phyloP scores from a whole-genome alignment of 2,329 filamentous ascomycete genomes.

The Fusarium sp. region DNA sequence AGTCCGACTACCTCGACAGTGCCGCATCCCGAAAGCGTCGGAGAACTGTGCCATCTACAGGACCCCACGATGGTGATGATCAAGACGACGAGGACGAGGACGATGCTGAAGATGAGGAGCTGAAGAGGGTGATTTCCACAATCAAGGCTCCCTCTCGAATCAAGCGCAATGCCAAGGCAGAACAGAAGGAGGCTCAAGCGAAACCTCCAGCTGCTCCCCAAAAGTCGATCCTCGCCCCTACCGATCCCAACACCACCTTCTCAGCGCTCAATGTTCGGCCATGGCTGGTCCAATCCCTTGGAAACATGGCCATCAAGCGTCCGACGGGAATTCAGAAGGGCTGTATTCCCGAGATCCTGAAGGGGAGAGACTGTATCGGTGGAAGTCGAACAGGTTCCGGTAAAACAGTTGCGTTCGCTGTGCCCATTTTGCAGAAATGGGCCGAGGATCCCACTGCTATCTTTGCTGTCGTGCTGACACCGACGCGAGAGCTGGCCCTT shows the following conservation, averaged over 20 bases:
- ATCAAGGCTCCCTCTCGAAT: constrained; percentile 67
- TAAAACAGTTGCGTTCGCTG: constrained; percentile 96
- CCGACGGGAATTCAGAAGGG: constrained; percentile 94
- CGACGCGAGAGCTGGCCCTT: constrained; percentile 89
- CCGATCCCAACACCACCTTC: constrained; percentile 74
- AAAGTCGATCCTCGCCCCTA: constrained; percentile 61
- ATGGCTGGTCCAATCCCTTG: constrained; percentile 88
- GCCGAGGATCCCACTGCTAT: constrained; percentile 92
- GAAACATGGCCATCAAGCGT: constrained; percentile 81
- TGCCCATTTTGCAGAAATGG: constrained; percentile 94
- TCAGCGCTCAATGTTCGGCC: constrained; percentile 78
- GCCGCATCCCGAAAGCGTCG: constrained; percentile 60
- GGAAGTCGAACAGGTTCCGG: constrained; percentile 95
- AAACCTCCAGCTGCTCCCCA: constrained; percentile 39
- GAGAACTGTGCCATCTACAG: constrained; percentile 49
- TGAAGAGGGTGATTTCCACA: constrained; percentile 54
- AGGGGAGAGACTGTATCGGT: constrained; percentile 93
- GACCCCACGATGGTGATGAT: constrained; percentile 42
- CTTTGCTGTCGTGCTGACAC: constrained; percentile 89
- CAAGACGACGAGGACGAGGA: constrained; percentile 48
- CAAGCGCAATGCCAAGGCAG: constrained; percentile 52
- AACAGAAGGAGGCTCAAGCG: constrained; percentile 34
- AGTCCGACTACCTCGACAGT: constrained; percentile 65
- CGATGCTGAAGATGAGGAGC: constrained; percentile 49
- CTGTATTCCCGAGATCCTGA: constrained; percentile 92